These are phyloP conservation scores for Plantago major DNA, from an alignment of 257 asterid genomes.

Conservation along the genomic window DNA sequence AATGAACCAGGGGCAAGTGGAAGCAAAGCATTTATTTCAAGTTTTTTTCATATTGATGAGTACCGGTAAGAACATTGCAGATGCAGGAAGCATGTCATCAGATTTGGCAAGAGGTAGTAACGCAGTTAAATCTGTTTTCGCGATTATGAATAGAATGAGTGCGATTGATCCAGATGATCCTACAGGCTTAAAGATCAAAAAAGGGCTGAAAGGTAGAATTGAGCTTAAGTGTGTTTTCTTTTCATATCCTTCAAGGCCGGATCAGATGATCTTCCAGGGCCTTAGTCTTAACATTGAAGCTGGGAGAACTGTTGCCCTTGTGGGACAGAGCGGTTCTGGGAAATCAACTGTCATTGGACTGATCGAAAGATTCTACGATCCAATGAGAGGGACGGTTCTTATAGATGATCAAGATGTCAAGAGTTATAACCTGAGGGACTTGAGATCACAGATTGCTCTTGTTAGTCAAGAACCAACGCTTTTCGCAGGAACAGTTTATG, in stretches of 20 bases:
- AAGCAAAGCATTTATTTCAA: slow-evolving; percentile 57
- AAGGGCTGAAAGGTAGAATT: slow-evolving; percentile 36
- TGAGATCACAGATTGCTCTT: slow-evolving; percentile 61
- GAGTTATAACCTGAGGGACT: slow-evolving; percentile 45
- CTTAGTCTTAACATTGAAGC: slow-evolving; percentile 49
- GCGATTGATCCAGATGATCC: slow-evolving; percentile 53
- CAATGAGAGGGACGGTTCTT: slow-evolving; percentile 47
- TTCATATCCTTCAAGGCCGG: slow-evolving; percentile 67
- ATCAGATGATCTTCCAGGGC: slow-evolving; percentile 56
- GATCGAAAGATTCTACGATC: slow-evolving; percentile 72
- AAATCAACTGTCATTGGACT: slow-evolving; percentile 67
- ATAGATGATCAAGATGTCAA: slow-evolving; percentile 55
- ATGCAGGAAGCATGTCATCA: slow-evolving; percentile 73
- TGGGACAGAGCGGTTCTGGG: slow-evolving; percentile 78
- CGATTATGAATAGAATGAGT: slow-evolving; percentile 44
- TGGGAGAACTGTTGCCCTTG: slow-evolving; percentile 58
- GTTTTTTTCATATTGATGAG: slow-evolving; percentile 71
- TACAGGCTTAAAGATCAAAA: slow-evolving; percentile 27
- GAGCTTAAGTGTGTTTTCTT: slow-evolving; percentile 46
- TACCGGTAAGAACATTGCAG: slow-evolving; percentile 73
- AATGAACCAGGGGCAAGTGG: slow-evolving; percentile 42
- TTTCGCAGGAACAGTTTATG: slow-evolving; percentile 52
- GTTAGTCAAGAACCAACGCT: slow-evolving; percentile 76
- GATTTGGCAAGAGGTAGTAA: slow-evolving; percentile 66
- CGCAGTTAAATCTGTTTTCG: slow-evolving; percentile 46